Base-by-base conservation (phyloP, 2,329 filamentous ascomycete genomes). In the Rachicladosporium sp. region DNA sequence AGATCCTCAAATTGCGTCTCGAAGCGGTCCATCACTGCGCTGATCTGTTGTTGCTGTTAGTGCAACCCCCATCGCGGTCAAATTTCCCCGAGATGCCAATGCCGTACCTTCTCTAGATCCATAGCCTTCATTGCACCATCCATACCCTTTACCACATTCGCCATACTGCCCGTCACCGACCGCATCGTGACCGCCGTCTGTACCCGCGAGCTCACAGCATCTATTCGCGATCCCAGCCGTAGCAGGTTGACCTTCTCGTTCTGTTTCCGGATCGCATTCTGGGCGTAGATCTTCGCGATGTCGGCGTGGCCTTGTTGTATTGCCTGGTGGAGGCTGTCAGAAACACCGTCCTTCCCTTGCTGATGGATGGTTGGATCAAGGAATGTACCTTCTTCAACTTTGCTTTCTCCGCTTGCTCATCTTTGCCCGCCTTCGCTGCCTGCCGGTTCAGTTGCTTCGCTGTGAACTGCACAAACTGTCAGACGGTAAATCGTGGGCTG, bases 1-100 rank as follows among this genome's bases (percentile, higher is more conserved):
- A 71, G 57, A 49, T 70, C 65, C 42, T 70, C 66, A 50, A 70
- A 69, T 46, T 70, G 66, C 37, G 69, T 70, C 55, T 79, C 75
- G 53, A 80, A 79, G 38, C 71, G 71, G 50, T 79, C 76, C 76
- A 80, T 80, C 33, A 79, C 73, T 35, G 71, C 68, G 9, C 74
- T 76, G 40, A 80, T 78, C 73, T 75, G 29, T 33, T 7, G 3
- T 3, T 21, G 4, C 11, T 23, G 23, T 27, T 15, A 38, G 23
- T 32, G 10, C 31, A 23, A 29, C 4, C 29, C 9, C 30, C 30
- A 19, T 9, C 21, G 7, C 23, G 23, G 23, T 8, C 5, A 27
- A 8, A 27, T 3, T 6, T 27, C 23, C 23, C 23, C 7, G 23
- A 27, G 23, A 27, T 27, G 35, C 15, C 6, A 13, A 29, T n/a